A percentile compares a stretch with the other conserved stretches of the same genome.
Conservation (phyloP, 2,329 filamentous ascomycete species). For the Calcarisporium arbuscula region DNA sequence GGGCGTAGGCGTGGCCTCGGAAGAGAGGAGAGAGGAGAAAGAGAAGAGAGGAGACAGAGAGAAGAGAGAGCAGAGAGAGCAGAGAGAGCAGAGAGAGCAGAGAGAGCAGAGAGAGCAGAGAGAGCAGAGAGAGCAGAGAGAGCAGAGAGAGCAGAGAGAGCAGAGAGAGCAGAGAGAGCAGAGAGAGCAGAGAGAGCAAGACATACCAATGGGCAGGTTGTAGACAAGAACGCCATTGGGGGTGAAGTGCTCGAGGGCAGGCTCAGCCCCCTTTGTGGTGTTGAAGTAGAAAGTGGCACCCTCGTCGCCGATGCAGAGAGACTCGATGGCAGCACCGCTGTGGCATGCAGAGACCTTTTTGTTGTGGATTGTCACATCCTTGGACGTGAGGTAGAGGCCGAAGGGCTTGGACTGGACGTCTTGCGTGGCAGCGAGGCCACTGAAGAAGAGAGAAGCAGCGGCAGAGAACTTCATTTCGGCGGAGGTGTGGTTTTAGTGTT, state of each 20-base stretch:
- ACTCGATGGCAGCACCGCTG: conserved; percentile 15
- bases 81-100: too few relatives aligned
- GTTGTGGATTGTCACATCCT: conserved; percentile 11
- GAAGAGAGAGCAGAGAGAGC: too few relatives aligned
- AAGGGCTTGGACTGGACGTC: conserved; percentile 15
- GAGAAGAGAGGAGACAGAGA: too few relatives aligned
- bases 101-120: too few relatives aligned
- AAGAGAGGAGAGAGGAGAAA: too few relatives aligned
- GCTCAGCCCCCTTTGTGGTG: conserved; percentile 10
- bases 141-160: too few relatives aligned
- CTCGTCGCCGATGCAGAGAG: conserved; percentile 11
- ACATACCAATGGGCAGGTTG: conserved; percentile 7
- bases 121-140: too few relatives aligned
- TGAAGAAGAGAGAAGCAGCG: conserved; percentile 3
- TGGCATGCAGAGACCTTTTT: conserved; percentile 12
- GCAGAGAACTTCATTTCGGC: conserved; percentile 11
- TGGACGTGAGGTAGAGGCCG: conserved; percentile 11
- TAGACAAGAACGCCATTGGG: conserved; percentile 8
- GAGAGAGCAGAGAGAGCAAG: too few relatives aligned
- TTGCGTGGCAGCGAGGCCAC: conserved; percentile 7
- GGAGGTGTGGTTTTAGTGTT: too few relatives aligned
- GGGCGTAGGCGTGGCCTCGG: too few relatives aligned
- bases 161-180: too few relatives aligned
- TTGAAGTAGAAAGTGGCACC: conserved; percentile 11
- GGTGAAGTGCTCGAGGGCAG: conserved; percentile 7